phyloP scores from a whole-genome alignment of 169 alveolate species.

The Eimeria necatrix region DNA sequence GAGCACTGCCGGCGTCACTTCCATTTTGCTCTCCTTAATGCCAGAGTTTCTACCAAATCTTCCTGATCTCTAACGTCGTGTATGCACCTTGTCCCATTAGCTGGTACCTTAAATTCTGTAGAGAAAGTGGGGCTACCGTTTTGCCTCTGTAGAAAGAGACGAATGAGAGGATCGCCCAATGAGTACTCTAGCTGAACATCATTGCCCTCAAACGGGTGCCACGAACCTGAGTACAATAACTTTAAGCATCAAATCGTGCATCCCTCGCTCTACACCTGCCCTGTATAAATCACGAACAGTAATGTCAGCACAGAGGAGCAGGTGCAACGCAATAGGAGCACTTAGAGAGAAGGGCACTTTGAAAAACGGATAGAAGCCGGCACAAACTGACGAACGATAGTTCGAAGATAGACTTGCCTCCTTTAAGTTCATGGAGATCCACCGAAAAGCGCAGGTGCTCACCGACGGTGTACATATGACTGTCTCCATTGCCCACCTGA shows the following conservation, averaged over 20 bases:
- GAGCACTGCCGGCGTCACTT: too few species aligned
- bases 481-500: conserved; percentile 36
- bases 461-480: conserved; percentile 60
- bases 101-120: conserved; percentile 19
- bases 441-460: conserved; percentile 67
- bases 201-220: conserved; percentile 73
- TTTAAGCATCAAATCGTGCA: background rate
- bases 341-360: background rate
- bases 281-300: too few species aligned
- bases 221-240: conserved; percentile 27
- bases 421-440: conserved; percentile 67
- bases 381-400: too few species aligned
- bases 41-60: too few species aligned
- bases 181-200: conserved; percentile 76
- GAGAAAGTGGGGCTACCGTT: conserved; percentile 74
- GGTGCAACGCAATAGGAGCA: too few species aligned
- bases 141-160: conserved; percentile 61
- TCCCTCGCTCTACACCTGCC: background rate
- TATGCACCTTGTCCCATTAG: too few species aligned
- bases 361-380: background rate
- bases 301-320: too few species aligned
- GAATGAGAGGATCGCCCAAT: conserved; percentile 71
- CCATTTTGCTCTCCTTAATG: too few species aligned
- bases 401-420: background rate
- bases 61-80: too few species aligned